phyloP scores from a whole-genome alignment of 148 eudicot species.

The Chenopodium album region DNA sequence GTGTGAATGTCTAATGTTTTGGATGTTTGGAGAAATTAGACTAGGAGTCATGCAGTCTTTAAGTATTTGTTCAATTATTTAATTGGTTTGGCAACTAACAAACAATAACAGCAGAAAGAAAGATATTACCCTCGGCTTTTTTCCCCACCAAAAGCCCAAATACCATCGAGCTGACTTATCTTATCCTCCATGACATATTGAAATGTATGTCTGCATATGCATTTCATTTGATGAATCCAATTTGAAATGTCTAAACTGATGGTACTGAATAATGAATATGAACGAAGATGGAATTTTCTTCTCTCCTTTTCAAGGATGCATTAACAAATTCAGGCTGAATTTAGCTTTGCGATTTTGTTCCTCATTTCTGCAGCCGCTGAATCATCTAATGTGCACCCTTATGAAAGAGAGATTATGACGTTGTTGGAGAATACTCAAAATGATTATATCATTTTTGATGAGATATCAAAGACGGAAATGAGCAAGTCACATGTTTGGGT shows the following conservation, averaged over 20 bases:
- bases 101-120: neutral
- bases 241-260: no score
- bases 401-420: slow-evolving; percentile 51
- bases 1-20: neutral
- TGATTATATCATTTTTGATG: slow-evolving; percentile 37
- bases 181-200: neutral
- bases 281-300: neutral
- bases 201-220: neutral
- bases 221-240: neutral
- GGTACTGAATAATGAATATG: neutral
- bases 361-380: slow-evolving; percentile 43
- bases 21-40: neutral
- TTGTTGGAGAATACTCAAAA: slow-evolving; percentile 46
- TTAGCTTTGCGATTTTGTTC: neutral
- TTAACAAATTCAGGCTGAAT: neutral
- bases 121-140: neutral
- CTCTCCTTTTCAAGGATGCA: neutral
- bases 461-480: slow-evolving; percentile 37
- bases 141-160: neutral
- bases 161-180: neutral
- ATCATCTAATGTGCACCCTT: slow-evolving; percentile 57
- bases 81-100: neutral
- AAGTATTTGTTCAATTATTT: neutral
- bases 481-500: slow-evolving; percentile 61
- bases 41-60: neutral